Percentiles rank a stretch among this genome's conserved stretches.
Evolutionary conservation across 805 yeast species (phyloP).

Genomic region (Saccharomycopsis oosterbeekiorum): DNA sequence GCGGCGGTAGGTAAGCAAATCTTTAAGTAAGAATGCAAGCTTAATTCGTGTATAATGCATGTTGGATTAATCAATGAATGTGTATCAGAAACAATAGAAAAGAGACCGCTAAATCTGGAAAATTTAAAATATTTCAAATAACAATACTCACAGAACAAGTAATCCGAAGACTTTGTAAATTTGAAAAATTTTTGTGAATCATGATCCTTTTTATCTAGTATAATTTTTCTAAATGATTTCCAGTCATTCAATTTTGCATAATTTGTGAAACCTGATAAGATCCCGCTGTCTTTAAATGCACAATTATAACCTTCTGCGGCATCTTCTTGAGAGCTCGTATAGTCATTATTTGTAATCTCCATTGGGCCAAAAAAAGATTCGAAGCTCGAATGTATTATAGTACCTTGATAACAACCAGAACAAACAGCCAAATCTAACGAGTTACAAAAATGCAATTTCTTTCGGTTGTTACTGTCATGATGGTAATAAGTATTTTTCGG

Average conservation of each 20-base stretch:
- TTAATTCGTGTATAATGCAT: neutral
- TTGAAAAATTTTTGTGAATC: neutral
- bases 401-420: neutral
- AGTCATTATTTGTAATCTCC: neutral
- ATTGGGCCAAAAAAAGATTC: neutral
- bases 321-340: neutral
- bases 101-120: neutral
- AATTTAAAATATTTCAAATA: neutral
- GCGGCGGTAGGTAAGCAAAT: neutral
- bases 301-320: neutral
- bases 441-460: neutral
- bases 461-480: neutral
- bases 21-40: neutral
- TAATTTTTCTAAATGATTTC: neutral
- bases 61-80: neutral
- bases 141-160: neutral
- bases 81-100: neutral
- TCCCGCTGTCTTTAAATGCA: neutral
- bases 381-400: neutral
- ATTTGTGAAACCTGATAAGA: neutral
- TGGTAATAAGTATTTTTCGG: neutral
- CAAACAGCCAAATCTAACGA: neutral
- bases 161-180: neutral
- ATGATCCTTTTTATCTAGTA: neutral
- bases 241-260: neutral